Evolutionary conservation across 1,139 yeast species (phyloP), one percentile per base, ranked within the genome.

Genomic region (Wickerhamomyces sp.): DNA sequence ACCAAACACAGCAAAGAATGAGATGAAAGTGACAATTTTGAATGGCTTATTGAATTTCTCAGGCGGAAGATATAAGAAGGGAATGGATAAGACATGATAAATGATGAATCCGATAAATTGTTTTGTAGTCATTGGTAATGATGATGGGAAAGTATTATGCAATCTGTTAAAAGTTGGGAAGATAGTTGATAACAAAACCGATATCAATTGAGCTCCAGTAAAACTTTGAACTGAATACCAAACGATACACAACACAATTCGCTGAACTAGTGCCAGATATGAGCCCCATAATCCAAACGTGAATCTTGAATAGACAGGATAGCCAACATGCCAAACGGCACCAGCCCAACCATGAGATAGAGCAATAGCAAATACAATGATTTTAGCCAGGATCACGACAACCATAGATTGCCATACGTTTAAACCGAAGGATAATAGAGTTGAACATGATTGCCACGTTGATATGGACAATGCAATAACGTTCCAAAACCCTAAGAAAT

Each of bases 261-360:
- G 59, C 26, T 66, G 62, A 7, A 60, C 34, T 34, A 68, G 55
- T 4, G 70, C 71, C 8, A 67, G 40, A 39, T 48, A 59, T 3
- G 69, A 60, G 6, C 72, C 73, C 41, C 55, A 49, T 29, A 66
- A 58, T 9, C 73, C 73, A 54, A 66, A 68, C 4, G 67, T 58
- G 45, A 62, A 58, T 48, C 72, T 58, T 31, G 63, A 63, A 46
- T 59, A 64, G 18, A 68, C 58, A 6, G 72, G 64, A 45, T 57
- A 68, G 0, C 72, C 72, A 41, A 68, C 59, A 48, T 66, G 70
- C 58, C 63, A 68, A 23, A 60, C 59, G 5, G 64, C 62, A 39
- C 72, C 71, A 30, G 65, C 67, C 60, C 60, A 57, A 34, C 60
- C 60, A 38, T 58, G 61, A 8, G 66, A 60, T 38, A 62, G 53